Percentiles rank a stretch among this genome's conserved stretches.
These are phyloP conservation scores for Colletotrichum zoysiae DNA, from an alignment of 2,329 filamentous ascomycete species.

Conservation along the genomic window DNA sequence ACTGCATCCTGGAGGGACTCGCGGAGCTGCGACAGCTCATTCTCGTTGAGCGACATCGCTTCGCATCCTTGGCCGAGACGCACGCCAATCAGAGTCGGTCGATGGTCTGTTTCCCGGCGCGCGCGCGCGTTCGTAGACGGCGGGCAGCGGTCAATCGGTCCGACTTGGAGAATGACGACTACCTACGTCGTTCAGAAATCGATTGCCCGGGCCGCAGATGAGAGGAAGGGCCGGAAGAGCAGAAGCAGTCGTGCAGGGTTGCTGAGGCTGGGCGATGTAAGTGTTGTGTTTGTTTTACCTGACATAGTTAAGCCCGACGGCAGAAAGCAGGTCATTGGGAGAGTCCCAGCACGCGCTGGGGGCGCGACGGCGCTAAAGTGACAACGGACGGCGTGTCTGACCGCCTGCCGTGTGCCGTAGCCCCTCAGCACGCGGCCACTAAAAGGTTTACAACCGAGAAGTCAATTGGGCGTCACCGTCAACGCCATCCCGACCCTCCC, in stretches of 20 bases:
- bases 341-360: constrained; percentile 12
- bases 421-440: constrained; percentile 17
- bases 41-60: constrained; percentile 66
- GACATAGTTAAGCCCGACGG: constrained; percentile 39
- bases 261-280: constrained; percentile 27
- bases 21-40: constrained; percentile 74
- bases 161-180: neutral
- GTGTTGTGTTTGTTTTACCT: constrained; percentile 38
- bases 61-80: constrained; percentile 31
- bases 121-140: constrained; percentile 4
- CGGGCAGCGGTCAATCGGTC: constrained; percentile 1
- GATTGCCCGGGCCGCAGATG: neutral
- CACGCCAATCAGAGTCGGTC: neutral
- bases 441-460: constrained; percentile 9
- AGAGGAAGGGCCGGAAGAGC: neutral
- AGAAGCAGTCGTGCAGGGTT: constrained; percentile 2
- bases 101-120: neutral
- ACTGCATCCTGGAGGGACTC: constrained; percentile 86
- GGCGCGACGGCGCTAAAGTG: constrained; percentile 21
- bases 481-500: constrained; percentile 24
- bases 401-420: constrained; percentile 12
- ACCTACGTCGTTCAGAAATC: neutral
- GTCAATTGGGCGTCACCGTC: constrained; percentile 1
- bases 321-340: constrained; percentile 29
- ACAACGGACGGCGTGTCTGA: constrained; percentile 8